Evolutionary conservation across 306 rosid genomes (phyloP).

Genomic region (Prunus persica): Prunus_persica_NCBIv2 NC_034010.1:28982501-28983000

Average conservation of each 20-base stretch:
- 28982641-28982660: background rate
- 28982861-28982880: background rate
- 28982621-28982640: background rate
- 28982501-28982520: background rate
- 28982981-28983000: conserved; percentile 36
- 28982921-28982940: conserved; percentile 10
- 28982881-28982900: conserved; percentile 29
- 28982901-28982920: conserved; percentile 30
- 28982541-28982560: no score
- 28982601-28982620: no score
- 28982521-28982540: no score
- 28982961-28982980: background rate
- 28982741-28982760: no score
- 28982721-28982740: background rate
- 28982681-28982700: background rate
- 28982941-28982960: conserved; percentile 3
- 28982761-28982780: no score
- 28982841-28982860: conserved; percentile 10
- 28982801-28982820: background rate
- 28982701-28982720: conserved; percentile 14
- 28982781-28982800: no score
- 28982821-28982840: conserved; percentile 7
- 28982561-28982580: no score
- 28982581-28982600: no score
- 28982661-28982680: background rate